Conservation (phyloP, 1,139 yeast genomes). For the Diutina rugosa region DNA sequence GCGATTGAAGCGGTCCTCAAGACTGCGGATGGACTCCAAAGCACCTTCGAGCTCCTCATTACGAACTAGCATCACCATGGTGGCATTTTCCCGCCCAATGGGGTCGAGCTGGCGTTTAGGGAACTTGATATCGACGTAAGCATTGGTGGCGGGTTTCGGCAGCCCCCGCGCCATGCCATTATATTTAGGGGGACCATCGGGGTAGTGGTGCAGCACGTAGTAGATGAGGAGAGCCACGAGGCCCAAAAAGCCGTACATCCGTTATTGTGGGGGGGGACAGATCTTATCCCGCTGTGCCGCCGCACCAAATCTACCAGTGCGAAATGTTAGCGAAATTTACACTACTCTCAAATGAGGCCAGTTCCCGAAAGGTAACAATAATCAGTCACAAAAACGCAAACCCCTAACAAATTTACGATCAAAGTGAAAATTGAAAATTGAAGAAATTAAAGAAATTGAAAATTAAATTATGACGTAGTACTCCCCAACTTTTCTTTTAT, state of each 20-base stretch:
- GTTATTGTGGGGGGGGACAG: neutral
- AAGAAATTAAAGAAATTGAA: no score
- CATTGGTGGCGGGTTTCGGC: conserved; percentile 27
- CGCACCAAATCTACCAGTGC: neutral
- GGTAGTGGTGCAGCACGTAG: neutral
- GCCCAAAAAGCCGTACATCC: neutral
- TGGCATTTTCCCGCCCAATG: conserved; percentile 37
- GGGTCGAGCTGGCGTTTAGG: conserved; percentile 20
- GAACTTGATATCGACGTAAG: conserved; percentile 20
- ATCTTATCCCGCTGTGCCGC: neutral
- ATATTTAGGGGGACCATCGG: neutral
- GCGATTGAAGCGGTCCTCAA: conserved; percentile 34
- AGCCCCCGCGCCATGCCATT: conserved; percentile 4
- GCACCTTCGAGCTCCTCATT: conserved; percentile 31
- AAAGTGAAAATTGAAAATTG: no score
- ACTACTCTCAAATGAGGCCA: neutral
- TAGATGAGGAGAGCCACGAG: neutral
- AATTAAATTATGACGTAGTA: no score
- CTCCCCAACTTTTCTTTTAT: no score
- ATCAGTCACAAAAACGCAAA: no score
- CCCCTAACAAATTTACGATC: no score
- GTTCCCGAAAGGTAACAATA: no score
- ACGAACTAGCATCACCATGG: conserved; percentile 33
- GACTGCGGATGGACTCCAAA: conserved; percentile 26
- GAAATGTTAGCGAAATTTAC: no score